Conservation (phyloP, 2,329 filamentous ascomycete species). For the Trichoderma harzianum region DNA sequence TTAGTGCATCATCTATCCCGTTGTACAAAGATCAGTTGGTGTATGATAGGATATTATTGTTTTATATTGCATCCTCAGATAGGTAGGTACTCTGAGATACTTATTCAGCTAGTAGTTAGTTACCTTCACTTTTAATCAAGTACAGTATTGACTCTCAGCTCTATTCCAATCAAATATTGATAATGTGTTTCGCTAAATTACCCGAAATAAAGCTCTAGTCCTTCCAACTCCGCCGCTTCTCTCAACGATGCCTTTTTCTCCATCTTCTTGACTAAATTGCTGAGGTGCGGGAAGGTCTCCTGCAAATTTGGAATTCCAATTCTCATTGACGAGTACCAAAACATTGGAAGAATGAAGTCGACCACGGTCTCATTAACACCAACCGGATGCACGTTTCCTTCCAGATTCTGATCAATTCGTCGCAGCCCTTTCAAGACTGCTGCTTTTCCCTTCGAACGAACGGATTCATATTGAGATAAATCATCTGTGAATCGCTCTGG, state of each 20-base stretch:
- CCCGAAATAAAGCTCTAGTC: neutral
- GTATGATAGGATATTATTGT: neutral
- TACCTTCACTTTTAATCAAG: neutral
- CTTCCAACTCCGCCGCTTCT: neutral
- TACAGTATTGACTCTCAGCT: neutral
- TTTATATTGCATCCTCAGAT: neutral
- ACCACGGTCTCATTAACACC: neutral
- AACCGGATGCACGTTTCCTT: neutral
- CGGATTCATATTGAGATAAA: neutral
- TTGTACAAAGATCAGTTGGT: no score
- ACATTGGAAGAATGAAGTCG: neutral
- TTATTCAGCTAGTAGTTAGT: neutral
- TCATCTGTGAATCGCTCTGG: neutral
- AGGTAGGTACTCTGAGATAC: no score
- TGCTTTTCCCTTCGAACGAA: neutral
- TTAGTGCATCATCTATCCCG: no score
- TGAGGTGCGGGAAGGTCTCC: neutral
- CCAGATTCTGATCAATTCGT: neutral
- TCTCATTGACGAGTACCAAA: neutral
- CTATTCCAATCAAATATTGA: neutral
- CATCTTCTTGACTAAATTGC: neutral
- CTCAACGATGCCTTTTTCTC: neutral
- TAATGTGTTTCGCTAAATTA: neutral
- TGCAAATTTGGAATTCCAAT: neutral
- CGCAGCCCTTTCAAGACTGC: neutral